phyloP scores from a whole-genome alignment of 2,329 filamentous ascomycete species.

The Aspergillus sp. region DNA sequence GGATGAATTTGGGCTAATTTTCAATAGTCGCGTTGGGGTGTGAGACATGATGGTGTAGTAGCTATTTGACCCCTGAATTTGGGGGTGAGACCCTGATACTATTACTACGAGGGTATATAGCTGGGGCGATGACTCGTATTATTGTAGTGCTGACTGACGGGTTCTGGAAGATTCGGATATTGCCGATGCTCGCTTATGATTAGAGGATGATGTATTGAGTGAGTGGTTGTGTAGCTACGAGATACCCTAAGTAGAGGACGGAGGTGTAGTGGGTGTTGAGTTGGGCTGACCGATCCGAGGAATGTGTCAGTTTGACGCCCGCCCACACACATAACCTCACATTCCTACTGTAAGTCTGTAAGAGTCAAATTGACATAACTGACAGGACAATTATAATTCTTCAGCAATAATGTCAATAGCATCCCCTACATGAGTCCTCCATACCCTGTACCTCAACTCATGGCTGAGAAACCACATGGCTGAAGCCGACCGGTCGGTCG shows the following conservation, averaged over 20 bases:
- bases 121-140: neutral
- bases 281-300: neutral
- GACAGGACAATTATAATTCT: too few species aligned
- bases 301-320: neutral
- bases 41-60: neutral
- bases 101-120: neutral
- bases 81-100: neutral
- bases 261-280: neutral
- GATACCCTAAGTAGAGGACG: too few species aligned
- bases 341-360: too few species aligned
- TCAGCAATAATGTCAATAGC: too few species aligned
- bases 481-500: too few species aligned
- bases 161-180: constrained; percentile 1
- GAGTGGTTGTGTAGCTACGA: neutral
- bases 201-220: too few species aligned
- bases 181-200: neutral
- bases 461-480: too few species aligned
- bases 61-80: neutral
- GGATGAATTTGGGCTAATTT: neutral
- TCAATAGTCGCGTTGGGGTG: neutral
- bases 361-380: too few species aligned
- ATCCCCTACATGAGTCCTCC: too few species aligned
- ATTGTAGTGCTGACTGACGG: neutral
- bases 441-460: too few species aligned
- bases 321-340: too few species aligned